phyloP scores from a whole-genome alignment of 495 filamentous ascomycete species.

The Tuber calosporum region DNA sequence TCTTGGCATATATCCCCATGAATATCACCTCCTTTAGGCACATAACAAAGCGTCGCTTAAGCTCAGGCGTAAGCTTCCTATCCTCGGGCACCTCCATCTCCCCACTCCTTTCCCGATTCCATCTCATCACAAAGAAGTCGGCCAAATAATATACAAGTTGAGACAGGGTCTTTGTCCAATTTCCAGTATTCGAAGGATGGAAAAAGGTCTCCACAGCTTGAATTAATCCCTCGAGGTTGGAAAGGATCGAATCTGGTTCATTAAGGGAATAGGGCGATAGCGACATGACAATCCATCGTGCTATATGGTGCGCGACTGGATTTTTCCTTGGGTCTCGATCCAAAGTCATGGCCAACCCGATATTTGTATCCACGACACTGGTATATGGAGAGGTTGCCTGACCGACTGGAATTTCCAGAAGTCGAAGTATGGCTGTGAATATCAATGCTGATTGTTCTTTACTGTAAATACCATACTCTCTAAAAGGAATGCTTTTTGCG shows the following conservation, averaged over 20 bases:
- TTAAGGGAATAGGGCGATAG: slow-evolving; percentile 79
- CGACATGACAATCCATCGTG: slow-evolving; percentile 92
- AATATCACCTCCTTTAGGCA: slow-evolving; percentile 88
- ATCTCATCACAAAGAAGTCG: slow-evolving; percentile 95
- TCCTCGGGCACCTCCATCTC: slow-evolving; percentile 80
- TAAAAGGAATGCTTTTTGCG: slow-evolving; percentile 69
- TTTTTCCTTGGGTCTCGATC: slow-evolving; percentile 90
- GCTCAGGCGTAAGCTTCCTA: slow-evolving; percentile 64
- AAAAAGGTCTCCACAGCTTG: slow-evolving; percentile 98
- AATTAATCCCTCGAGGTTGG: slow-evolving; percentile 84
- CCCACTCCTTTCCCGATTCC: slow-evolving; percentile 88
- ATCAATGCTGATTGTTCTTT: slow-evolving; percentile 86
- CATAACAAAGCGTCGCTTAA: slow-evolving; percentile 86
- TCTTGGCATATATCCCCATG: slow-evolving; percentile 97
- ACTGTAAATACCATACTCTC: slow-evolving; percentile 82
- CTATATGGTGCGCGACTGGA: slow-evolving; percentile 81
- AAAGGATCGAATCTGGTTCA: slow-evolving; percentile 67
- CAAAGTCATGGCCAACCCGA: slow-evolving; percentile 73
- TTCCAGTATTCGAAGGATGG: slow-evolving; percentile 92
- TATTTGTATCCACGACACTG: slow-evolving; percentile 65
- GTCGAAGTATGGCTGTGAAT: slow-evolving; percentile 80
- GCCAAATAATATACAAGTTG: slow-evolving; percentile 88
- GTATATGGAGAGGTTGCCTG: slow-evolving; percentile 92
- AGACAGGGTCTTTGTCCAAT: slow-evolving; percentile 81
- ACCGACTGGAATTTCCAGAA: slow-evolving; percentile 94